phyloP scores from a whole-genome alignment of 768 basidiomycete genomes.

The Leucosporidium scottii region DNA sequence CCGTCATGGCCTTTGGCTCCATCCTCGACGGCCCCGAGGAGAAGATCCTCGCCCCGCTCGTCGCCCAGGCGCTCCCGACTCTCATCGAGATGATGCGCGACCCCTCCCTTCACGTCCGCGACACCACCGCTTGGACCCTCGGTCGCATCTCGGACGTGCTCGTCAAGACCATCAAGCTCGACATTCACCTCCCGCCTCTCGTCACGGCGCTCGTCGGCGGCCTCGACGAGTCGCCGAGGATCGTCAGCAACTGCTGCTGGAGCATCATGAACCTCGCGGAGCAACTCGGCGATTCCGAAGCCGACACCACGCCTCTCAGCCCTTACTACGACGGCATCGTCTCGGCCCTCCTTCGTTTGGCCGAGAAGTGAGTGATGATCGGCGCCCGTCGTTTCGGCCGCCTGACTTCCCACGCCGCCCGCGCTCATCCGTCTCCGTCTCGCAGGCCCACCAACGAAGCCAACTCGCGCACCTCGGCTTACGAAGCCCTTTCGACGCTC shows the following conservation, averaged over 20 bases:
- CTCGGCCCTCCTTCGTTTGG: slow-evolving; percentile 70
- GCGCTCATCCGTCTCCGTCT: neutral
- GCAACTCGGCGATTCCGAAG: slow-evolving; percentile 66
- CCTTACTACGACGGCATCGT: slow-evolving; percentile 85
- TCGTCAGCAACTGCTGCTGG: slow-evolving; percentile 92
- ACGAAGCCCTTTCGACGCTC: slow-evolving; percentile 87
- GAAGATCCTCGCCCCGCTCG: slow-evolving; percentile 74
- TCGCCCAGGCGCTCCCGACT: slow-evolving; percentile 85
- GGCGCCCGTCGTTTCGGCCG: too few species aligned
- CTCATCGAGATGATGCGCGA: slow-evolving; percentile 82
- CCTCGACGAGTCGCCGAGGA: slow-evolving; percentile 70
- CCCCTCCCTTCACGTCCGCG: slow-evolving; percentile 74
- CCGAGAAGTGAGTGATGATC: slow-evolving; percentile 65
- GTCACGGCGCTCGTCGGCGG: slow-evolving; percentile 75
- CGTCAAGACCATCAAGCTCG: slow-evolving; percentile 69
- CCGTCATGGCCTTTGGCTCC: slow-evolving; percentile 96
- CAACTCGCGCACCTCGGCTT: slow-evolving; percentile 89
- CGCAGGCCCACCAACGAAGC: slow-evolving; percentile 67
- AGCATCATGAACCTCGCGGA: slow-evolving; percentile 91
- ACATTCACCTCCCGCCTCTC: slow-evolving; percentile 75
- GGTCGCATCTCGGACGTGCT: slow-evolving; percentile 89
- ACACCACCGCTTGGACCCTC: slow-evolving; percentile 96
- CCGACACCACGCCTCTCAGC: slow-evolving; percentile 63
- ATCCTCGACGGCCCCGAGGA: slow-evolving; percentile 96
- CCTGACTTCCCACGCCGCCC: neutral